Evolutionary conservation across 805 yeast species (phyloP), one percentile per base, ranked within the genome.

Genomic region (Yamadazyma phyllophila): DNA sequence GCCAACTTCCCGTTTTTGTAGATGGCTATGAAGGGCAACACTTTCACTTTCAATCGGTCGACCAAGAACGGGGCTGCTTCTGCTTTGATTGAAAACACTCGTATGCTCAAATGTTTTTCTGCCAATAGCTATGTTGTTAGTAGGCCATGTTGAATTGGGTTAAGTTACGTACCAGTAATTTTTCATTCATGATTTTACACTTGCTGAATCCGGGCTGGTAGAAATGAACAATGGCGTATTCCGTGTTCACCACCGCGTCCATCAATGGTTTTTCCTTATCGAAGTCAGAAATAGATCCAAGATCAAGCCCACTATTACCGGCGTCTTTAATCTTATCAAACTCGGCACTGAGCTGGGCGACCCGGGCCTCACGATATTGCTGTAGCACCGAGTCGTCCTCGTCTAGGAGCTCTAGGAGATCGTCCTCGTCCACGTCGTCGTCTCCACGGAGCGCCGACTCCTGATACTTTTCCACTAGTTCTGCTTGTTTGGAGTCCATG

Each of bases 41-140:
- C 81, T 58, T 83, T 79, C 41, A 89, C 73, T 2, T 71, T 67
- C 33, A 89, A 71, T 57, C 80, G 81, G 2, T 80, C 65, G 4
- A 81, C 88, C 37, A 89, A 66, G 57, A 88, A 88, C 3, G 95
- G 90, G 1, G 91, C 85, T 32, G 76, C 66, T 30, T 71, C 76
- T 0, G 87, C 96, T 44, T 75, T 69, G 3, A 85, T 74, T 38
- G 76, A 71, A 15, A 76, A 61, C 47, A 85, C 78, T 46, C 69
- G 71, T 1, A 86, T 69, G 2, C 69, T 66, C 39, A 83, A 57
- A 62, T 88, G 87, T 50, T 76, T 78, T 46, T 72, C 73, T 1
- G 92, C 81, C 7, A 88, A 56, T 14, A 61, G 54, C 35, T 44
- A 24, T 20, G 17, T 29, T 11, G 37, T 37, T 43, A 37, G 46